These are phyloP conservation scores for Neoscytalidium dimidiatum DNA, from an alignment of 2,329 filamentous ascomycete species.

Conservation along the genomic window DNA sequence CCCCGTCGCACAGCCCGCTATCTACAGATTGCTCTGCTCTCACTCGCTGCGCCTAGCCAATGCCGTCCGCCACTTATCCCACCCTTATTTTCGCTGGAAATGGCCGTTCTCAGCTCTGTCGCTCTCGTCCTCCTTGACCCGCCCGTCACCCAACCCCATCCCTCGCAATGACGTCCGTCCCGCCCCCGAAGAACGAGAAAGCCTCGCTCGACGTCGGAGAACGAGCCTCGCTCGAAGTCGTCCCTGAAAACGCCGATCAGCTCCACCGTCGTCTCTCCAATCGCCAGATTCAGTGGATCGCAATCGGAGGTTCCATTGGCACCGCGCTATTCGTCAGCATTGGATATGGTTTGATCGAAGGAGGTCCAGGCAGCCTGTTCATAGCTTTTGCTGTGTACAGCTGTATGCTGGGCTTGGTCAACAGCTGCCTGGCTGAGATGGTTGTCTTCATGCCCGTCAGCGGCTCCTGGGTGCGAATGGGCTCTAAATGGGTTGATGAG, in stretches of 20 bases:
- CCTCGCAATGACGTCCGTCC: background rate
- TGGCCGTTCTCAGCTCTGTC: background rate
- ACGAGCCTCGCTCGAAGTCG: background rate
- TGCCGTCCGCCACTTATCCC: background rate
- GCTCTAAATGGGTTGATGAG: conserved; percentile 68
- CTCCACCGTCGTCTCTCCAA: conserved; percentile 42
- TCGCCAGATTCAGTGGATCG: conserved; percentile 44
- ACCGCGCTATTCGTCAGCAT: conserved; percentile 63
- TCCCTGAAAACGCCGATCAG: conserved; percentile 31
- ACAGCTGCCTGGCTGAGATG: conserved; percentile 65
- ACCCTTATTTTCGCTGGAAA: background rate
- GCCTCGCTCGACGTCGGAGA: background rate
- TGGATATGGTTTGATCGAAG: conserved; percentile 55
- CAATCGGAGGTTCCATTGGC: conserved; percentile 44
- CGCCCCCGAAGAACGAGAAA: background rate
- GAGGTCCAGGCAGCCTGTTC: conserved; percentile 57
- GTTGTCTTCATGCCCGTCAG: conserved; percentile 62
- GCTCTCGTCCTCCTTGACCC: background rate
- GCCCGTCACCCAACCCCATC: background rate
- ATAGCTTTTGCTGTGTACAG: conserved; percentile 61
- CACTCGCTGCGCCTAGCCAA: background rate
- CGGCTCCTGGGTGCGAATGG: conserved; percentile 65
- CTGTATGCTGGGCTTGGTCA: conserved; percentile 49
- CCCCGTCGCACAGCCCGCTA: background rate
- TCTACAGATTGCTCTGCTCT: background rate